A percentile compares a stretch with the other conserved stretches of the same genome.
Evolutionary conservation across 1,284 basidiomycete species (phyloP).

Genomic region (Fomes fomentarius): DNA sequence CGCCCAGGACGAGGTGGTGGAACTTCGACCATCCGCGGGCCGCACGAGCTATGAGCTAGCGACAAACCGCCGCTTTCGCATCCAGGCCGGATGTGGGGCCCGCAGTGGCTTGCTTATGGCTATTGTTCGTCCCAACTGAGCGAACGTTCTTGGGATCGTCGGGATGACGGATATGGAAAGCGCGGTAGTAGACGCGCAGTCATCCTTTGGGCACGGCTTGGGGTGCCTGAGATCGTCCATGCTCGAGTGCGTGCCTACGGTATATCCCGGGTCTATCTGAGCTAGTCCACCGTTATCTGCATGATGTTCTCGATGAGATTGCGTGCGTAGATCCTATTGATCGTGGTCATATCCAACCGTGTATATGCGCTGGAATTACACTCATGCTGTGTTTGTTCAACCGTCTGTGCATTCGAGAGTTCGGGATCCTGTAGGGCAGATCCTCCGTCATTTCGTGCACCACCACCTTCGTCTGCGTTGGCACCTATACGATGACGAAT

Average conservation of each 20-base stretch:
- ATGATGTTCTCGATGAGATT: conserved; percentile 13
- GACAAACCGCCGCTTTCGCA: not conserved
- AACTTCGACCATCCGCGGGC: conserved; percentile 2
- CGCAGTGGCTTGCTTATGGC: no score
- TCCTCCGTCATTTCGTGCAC: conserved; percentile 7
- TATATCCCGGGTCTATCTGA: conserved; percentile 3
- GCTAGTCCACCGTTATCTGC: conserved; percentile 12
- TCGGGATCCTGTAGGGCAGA: no score
- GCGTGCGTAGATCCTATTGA: conserved; percentile 5
- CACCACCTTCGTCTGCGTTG: not conserved
- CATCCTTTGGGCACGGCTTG: not conserved
- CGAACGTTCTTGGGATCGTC: conserved; percentile 27
- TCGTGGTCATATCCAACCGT: not conserved
- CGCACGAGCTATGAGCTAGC: not conserved
- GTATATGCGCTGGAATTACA: no score
- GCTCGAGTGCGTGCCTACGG: not conserved
- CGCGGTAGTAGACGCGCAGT: not conserved
- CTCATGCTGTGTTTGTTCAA: no score
- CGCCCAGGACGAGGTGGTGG: conserved; percentile 2
- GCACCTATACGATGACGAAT: not conserved
- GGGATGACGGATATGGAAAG: not conserved
- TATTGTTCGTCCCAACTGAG: not conserved
- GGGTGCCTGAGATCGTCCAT: conserved; percentile 8
- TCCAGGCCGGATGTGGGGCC: conserved; percentile 4
- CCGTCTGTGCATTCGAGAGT: no score